Conservation (phyloP, 148 eudicot genomes). For the Persicaria tinctoria region DNA sequence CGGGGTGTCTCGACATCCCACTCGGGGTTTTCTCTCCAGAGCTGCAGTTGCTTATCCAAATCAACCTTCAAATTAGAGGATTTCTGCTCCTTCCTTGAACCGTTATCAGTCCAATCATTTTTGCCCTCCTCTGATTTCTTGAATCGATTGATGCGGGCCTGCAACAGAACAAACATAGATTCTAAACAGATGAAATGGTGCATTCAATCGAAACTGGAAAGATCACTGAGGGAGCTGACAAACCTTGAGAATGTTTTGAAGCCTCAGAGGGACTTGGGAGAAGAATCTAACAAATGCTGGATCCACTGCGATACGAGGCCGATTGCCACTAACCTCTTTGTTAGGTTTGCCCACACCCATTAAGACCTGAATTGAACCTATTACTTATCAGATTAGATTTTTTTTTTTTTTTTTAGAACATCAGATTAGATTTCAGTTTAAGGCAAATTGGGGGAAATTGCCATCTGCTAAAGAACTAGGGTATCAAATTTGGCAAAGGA, state of each 20-base stretch:
- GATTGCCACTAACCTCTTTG: constrained; percentile 22
- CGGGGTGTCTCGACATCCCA: constrained; percentile 58
- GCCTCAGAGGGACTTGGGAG: constrained; percentile 38
- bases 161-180: constrained; percentile 16
- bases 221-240: constrained; percentile 3
- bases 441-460: not conserved
- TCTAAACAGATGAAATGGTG: not conserved
- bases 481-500: not conserved
- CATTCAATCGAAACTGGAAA: not conserved
- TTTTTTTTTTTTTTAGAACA: too few relatives aligned
- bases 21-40: constrained; percentile 78
- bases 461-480: too few relatives aligned
- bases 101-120: constrained; percentile 16
- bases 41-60: constrained; percentile 68
- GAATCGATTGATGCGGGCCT: constrained; percentile 39
- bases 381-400: not conserved
- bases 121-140: constrained; percentile 18
- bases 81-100: constrained; percentile 29
- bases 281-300: constrained; percentile 42
- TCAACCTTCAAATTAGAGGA: constrained; percentile 36
- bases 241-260: constrained; percentile 54
- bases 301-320: constrained; percentile 27
- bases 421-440: not conserved
- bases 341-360: constrained; percentile 26
- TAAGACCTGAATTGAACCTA: constrained; percentile 20